Base-by-base conservation (phyloP, 352 stramenopile genomes). In the Globisporangium canariense region DNA sequence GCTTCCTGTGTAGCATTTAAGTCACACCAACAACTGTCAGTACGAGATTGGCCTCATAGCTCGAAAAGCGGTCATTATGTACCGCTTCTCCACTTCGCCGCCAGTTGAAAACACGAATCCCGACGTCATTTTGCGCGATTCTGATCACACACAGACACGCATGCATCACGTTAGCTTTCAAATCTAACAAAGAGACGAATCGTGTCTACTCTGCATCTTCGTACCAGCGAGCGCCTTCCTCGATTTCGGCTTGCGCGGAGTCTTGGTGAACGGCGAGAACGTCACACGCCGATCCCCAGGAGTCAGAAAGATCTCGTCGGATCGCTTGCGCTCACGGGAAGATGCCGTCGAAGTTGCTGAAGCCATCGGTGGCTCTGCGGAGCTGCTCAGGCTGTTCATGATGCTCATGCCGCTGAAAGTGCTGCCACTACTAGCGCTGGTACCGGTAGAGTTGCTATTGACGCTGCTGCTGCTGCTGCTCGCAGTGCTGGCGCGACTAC, bases 201-300 rank as follows among this genome's bases (percentile, higher is more conserved):
- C 22, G 9, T 28, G 25, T 28, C 25, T 28, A 28, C 25, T 28
- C 28, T 30, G 25, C 3, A 18, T 34, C 4, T 13, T 14, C 55
- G 20, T 22, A 68, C 63, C 63, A 59, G 49, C 30, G 7, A 66
- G 46, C 20, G 50, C 32, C 52, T 65, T 65, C 34, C 28, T 66
- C 16, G 64, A 40, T 30, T 65, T 65, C 34, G 58, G 40, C 50
- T 65, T 62, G 51, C 53, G 64, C 22, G 58, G 32, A 8, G 45
- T 65, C 62, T 87, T 87, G 6, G 82, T 78, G 59, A 93, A 93
- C 41, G 81, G 84, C 20, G 84, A 93, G 66, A 93, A 93, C 32
- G 76, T 90, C 53, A 93, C 84, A 47, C 73, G 80, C 30, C 84
- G 78, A 41, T 62, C 65, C 11, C 65, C 69, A 0, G 61, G 66